Evolutionary conservation across 164 flowering plant genomes (phyloP), one percentile per base, ranked within the genome.

Genomic region (Aristolochia californica): DNA sequence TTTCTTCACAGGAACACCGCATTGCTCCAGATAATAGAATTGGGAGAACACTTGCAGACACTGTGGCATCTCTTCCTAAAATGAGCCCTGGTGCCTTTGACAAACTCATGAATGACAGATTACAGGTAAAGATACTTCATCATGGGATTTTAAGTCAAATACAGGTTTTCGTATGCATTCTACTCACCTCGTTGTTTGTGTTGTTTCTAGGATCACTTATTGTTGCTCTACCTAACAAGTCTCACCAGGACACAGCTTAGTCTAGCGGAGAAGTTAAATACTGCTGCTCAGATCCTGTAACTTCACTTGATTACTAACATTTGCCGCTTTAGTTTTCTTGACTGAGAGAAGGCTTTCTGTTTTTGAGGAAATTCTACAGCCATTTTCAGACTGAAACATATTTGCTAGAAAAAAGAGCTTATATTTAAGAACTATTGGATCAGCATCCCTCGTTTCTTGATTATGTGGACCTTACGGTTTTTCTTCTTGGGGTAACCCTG

Each of bases 241-340:
- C 78, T 93, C 59, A 84, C 90, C 45, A 82, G 95, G 78, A 89
- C 97, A 38, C 99, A 89, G 57, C 88, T 93, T 44, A 71, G 82
- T 66, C 45, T 87, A 53, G 99, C 99, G n/a, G 97, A 93, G 67
- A 93, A 89, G 72, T 70, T 93, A 83, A 93, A 87, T 68, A 88
- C 98, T n/a, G 96, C 96, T 61, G 93, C 96, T 55, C 98, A 88
- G 72, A 66, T 88, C 55, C 70, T 85, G 67, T 90, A 75, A 78
- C 58, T 59, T 18, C 18, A 20, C 2, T 20, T 14, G 26, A 14
- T 2, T 15, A 16, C 20, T 47, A 5, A 11, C 20, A 47, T 8
- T 1, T 11, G 18, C 8, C 8, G 5, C 18, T 3, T 45, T 11
- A n/a, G 16, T n/a, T 45, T 45, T 14, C 16, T 17, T 17, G 5